Conservation (phyloP, 805 yeast genomes). For the Metschnikowia cubensis region DNA sequence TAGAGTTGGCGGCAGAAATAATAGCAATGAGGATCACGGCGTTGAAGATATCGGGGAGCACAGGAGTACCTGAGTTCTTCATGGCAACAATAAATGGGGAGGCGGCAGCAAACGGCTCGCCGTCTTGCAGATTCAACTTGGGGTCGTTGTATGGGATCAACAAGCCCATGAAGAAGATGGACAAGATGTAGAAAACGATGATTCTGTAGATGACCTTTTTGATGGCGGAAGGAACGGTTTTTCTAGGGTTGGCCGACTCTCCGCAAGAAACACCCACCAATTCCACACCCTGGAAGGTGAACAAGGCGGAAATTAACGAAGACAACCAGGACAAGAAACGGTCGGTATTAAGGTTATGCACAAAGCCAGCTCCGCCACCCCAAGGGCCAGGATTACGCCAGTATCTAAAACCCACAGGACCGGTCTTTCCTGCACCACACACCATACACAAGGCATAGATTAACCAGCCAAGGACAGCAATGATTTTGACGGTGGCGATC, state of each 20-base stretch:
- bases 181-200: conserved; percentile 58
- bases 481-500: conserved; percentile 62
- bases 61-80: conserved; percentile 57
- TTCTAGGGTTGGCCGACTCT: conserved; percentile 66
- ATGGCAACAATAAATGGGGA: conserved; percentile 77
- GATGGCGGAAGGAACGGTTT: conserved; percentile 68
- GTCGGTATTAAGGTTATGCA: conserved; percentile 46
- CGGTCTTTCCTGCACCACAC: conserved; percentile 66
- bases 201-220: conserved; percentile 66
- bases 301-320: conserved; percentile 69
- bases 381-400: conserved; percentile 80
- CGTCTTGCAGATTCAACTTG: conserved; percentile 39
- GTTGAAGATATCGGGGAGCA: conserved; percentile 66
- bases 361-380: conserved; percentile 57
- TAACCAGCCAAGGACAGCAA: conserved; percentile 69
- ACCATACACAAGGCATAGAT: conserved; percentile 66
- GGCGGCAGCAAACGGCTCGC: conserved; percentile 35
- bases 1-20: conserved; percentile 77
- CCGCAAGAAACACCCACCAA: conserved; percentile 73
- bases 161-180: conserved; percentile 65
- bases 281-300: conserved; percentile 79
- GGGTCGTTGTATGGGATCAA: conserved; percentile 68
- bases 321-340: conserved; percentile 67
- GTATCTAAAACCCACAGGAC: conserved; percentile 74
- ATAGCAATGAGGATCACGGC: conserved; percentile 65